phyloP scores from a whole-genome alignment of 305 asterid species.

The Fraxinus floribunda region DNA sequence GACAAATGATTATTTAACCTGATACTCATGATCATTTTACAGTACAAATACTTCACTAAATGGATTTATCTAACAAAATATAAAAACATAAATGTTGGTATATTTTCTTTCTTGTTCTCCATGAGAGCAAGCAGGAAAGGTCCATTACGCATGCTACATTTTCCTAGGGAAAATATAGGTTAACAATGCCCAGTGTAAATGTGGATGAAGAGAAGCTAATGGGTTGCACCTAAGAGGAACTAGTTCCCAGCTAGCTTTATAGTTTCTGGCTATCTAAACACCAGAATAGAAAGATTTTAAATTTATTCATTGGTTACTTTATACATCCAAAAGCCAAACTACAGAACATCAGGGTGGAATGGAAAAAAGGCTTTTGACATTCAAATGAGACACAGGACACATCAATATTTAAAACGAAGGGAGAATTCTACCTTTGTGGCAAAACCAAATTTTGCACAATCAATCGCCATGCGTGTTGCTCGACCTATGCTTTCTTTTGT shows the following conservation, averaged over 20 bases:
- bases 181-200: not conserved
- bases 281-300: not conserved
- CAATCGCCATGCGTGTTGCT: slow-evolving; percentile 88
- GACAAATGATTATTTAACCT: not conserved
- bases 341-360: not conserved
- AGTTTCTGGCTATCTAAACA: not conserved
- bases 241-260: not conserved
- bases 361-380: not conserved
- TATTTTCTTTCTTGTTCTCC: not conserved
- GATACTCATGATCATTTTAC: not conserved
- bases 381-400: slow-evolving; percentile 11
- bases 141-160: not conserved
- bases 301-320: not conserved
- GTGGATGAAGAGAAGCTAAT: not conserved
- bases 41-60: not conserved
- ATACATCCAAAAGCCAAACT: not conserved
- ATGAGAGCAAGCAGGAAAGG: not conserved
- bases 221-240: not conserved
- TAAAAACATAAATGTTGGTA: not conserved
- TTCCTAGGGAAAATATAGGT: not conserved
- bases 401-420: slow-evolving; percentile 16
- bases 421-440: slow-evolving; percentile 68
- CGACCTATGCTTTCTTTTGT: slow-evolving; percentile 83
- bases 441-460: slow-evolving; percentile 77
- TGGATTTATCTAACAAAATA: not conserved